These are phyloP conservation scores for Xylariaceae sp. DNA, from an alignment of 2,329 filamentous ascomycete species.

Conservation along the genomic window DNA sequence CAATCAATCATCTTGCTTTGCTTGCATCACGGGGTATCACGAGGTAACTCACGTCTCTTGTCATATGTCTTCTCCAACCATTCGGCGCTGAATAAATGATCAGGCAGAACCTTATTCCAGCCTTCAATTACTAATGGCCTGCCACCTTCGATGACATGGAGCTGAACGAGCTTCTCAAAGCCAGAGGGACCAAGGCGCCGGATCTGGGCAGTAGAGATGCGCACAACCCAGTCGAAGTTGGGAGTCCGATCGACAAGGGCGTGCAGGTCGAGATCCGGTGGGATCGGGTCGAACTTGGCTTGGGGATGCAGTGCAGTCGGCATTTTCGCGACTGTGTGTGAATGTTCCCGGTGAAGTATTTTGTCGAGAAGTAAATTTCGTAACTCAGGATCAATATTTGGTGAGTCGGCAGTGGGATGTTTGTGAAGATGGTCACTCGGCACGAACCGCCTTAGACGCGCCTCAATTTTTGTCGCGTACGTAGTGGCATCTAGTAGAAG, in stretches of 20 bases:
- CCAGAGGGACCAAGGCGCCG: conserved; percentile 73
- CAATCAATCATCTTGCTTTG: too few species aligned
- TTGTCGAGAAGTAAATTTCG: conserved; percentile 22
- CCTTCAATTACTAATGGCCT: conserved; percentile 90
- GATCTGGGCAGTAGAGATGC: conserved; percentile 79
- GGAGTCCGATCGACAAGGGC: conserved; percentile 74
- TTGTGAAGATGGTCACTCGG: conserved; percentile 14
- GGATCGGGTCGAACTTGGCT: conserved; percentile 89
- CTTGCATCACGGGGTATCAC: not conserved
- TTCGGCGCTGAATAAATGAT: conserved; percentile 73
- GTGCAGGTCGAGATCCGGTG: conserved; percentile 79
- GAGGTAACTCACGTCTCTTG: conserved; percentile 67
- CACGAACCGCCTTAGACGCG: conserved; percentile 21
- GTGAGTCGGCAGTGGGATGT: conserved; percentile 12
- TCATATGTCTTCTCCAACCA: conserved; percentile 83
- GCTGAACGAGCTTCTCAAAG: conserved; percentile 82
- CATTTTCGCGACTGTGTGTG: conserved; percentile 56
- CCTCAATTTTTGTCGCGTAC: conserved; percentile 7
- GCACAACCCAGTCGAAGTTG: conserved; percentile 86
- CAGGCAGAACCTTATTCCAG: conserved; percentile 76
- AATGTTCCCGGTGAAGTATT: not conserved
- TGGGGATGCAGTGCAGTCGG: conserved; percentile 74
- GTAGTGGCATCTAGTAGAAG: not conserved
- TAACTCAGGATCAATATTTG: not conserved
- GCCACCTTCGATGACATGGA: conserved; percentile 82